phyloP scores from a whole-genome alignment of 1,284 basidiomycete species.

The Exobasidium rhododendri region DNA sequence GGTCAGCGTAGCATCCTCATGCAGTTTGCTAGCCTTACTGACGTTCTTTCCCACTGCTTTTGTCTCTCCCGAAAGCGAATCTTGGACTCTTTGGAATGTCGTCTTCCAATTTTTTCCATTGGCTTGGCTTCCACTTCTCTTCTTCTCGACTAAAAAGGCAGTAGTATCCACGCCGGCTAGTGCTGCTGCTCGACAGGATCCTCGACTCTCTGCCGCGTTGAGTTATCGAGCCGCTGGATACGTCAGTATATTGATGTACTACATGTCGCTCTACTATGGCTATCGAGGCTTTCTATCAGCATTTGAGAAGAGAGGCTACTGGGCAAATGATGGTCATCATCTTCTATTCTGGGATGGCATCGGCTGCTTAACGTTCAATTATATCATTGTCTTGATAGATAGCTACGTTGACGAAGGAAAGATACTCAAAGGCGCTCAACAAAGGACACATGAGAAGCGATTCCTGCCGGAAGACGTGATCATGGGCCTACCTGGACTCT shows the following conservation, averaged over 20 bases:
- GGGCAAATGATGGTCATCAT: constrained; percentile 1
- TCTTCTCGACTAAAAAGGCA: not conserved
- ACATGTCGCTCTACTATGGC: constrained; percentile 1
- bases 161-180: not conserved
- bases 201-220: constrained; percentile 1
- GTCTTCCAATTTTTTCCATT: constrained; percentile 13
- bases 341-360: constrained; percentile 8
- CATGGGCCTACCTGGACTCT: not conserved
- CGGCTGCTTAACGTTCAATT: not conserved
- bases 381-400: constrained; percentile 10
- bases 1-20: not conserved
- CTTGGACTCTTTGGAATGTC: not conserved
- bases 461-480: constrained; percentile 12
- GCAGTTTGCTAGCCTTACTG: not conserved
- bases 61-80: not conserved
- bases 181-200: not conserved
- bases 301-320: not conserved
- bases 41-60: constrained; percentile 4
- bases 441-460: constrained; percentile 6
- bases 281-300: not conserved
- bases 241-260: not conserved
- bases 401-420: constrained; percentile 10
- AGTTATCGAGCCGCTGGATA: not conserved
- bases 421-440: not conserved
- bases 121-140: constrained; percentile 3